Evolutionary conservation across 2,329 filamentous ascomycete species (phyloP), one percentile per base, ranked within the genome.

Genomic region (Aspergillus latus): DNA sequence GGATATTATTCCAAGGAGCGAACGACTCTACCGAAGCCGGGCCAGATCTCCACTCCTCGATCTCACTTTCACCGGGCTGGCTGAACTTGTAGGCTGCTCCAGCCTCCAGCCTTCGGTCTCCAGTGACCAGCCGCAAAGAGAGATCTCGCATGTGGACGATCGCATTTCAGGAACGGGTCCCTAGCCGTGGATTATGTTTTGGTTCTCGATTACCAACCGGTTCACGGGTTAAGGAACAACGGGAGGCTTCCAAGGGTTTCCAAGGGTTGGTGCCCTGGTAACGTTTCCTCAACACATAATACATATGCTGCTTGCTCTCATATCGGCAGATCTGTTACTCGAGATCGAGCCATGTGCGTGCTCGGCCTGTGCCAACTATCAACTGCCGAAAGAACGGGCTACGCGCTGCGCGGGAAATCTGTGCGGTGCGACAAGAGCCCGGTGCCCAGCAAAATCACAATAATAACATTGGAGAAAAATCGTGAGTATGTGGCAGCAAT

Each of bases 31-130:
- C 26, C 9, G 34, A 37, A 37, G 34, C 34, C 34, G 10, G 29
- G 11, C 16, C 43, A 28, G 42, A 49, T 51, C 54, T 52, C 54
- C 54, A 56, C 49, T 52, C 30, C 39, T 49, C 49, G 54, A 57
- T 57, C 54, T 49, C 16, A 15, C 29, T 49, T 39, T 15, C 9
- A 49, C 30, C 16, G 4, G 37, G 54, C 54, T 57, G 54, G 54
- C 54, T 53, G 54, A 53, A 44, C 46, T 37, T 39, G 45, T 48
- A 15, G 11, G 8, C 37, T 48, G 54, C 15, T 32, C 29, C 29
- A 36, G 39, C 21, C 21, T 21, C 21, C 21, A 21, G 21, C 21
- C 21, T 21, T 3, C 21, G 21, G 21, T 21, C 21, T 21, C 21
- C 21, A 21, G 21, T 21, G 21, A 21, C 21, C 21, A 21, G 21